A percentile compares a stretch with the other conserved stretches of the same genome.
phyloP scores from a whole-genome alignment of 1,139 yeast genomes.

The Saccharomyces hybrid region DNA sequence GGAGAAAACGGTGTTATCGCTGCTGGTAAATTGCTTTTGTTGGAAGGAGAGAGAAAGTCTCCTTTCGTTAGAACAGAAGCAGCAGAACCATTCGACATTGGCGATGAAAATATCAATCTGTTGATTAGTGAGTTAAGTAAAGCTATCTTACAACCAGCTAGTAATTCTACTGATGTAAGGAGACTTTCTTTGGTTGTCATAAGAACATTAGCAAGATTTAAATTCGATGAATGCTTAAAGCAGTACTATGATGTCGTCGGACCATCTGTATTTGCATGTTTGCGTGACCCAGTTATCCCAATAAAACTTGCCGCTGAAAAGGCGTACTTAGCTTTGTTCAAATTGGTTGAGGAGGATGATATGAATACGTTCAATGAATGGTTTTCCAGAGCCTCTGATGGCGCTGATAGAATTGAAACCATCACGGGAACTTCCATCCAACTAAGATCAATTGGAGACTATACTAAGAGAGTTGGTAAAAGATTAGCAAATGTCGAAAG shows the following conservation, averaged over 20 bases:
- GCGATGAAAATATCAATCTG: conserved; percentile 34
- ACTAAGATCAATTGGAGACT: conserved; percentile 75
- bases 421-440: conserved; percentile 46
- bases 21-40: conserved; percentile 68
- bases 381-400: conserved; percentile 35
- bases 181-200: conserved; percentile 70
- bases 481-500: conserved; percentile 80
- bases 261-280: conserved; percentile 72
- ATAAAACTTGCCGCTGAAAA: conserved; percentile 92
- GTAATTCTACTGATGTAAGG: conserved; percentile 70
- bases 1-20: conserved; percentile 80
- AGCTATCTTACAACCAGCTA: conserved; percentile 45
- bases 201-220: conserved; percentile 64
- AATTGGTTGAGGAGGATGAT: conserved; percentile 65
- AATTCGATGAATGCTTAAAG: conserved; percentile 42
- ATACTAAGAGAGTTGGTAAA: conserved; percentile 77
- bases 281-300: conserved; percentile 81
- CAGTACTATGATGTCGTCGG: conserved; percentile 53
- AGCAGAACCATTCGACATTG: conserved; percentile 34
- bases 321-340: conserved; percentile 69
- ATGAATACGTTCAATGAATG: conserved; percentile 52
- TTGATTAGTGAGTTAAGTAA: conserved; percentile 46
- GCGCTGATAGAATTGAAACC: conserved; percentile 32
- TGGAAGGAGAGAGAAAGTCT: conserved; percentile 39
- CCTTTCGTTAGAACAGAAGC: conserved; percentile 32